These are phyloP conservation scores for Alternaria sp. DNA, from an alignment of 2,329 filamentous ascomycete species.

Conservation along the genomic window DNA sequence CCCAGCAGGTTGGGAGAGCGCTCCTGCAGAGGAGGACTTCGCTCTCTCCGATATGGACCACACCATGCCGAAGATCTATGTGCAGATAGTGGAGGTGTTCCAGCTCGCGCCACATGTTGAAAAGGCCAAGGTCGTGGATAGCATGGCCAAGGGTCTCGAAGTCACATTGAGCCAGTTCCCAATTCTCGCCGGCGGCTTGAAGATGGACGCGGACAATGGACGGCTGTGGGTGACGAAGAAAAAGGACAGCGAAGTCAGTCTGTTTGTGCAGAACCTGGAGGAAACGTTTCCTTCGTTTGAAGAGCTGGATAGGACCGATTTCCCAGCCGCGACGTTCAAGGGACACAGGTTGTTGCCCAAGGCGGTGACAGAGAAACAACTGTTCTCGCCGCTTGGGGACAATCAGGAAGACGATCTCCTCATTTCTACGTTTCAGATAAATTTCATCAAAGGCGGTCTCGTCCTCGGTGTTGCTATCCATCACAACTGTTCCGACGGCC, in stretches of 20 bases:
- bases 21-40: neutral
- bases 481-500: slow-evolving; percentile 30
- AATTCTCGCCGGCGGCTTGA: slow-evolving; percentile 18
- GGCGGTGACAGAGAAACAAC: neutral
- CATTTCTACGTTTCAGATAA: slow-evolving; percentile 31
- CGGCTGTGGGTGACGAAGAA: slow-evolving; percentile 23
- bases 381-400: neutral
- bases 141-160: slow-evolving; percentile 20
- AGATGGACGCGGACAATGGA: slow-evolving; percentile 17
- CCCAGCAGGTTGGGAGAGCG: neutral
- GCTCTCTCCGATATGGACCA: slow-evolving; percentile 5
- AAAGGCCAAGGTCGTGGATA: slow-evolving; percentile 14
- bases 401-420: neutral
- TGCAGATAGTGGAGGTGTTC: slow-evolving; percentile 23
- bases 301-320: slow-evolving; percentile 22
- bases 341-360: neutral
- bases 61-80: slow-evolving; percentile 28
- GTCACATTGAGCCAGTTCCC: slow-evolving; percentile 20
- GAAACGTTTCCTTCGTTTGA: slow-evolving; percentile 18
- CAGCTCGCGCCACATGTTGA: slow-evolving; percentile 9
- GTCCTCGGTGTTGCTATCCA: slow-evolving; percentile 34
- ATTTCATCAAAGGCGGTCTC: slow-evolving; percentile 37
- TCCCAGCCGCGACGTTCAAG: slow-evolving; percentile 1
- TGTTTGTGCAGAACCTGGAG: slow-evolving; percentile 18
- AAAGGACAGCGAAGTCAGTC: slow-evolving; percentile 11